Evolutionary conservation across 75 land plant genomes (phyloP).

Genomic region (Isoetes taiwanensis): DNA sequence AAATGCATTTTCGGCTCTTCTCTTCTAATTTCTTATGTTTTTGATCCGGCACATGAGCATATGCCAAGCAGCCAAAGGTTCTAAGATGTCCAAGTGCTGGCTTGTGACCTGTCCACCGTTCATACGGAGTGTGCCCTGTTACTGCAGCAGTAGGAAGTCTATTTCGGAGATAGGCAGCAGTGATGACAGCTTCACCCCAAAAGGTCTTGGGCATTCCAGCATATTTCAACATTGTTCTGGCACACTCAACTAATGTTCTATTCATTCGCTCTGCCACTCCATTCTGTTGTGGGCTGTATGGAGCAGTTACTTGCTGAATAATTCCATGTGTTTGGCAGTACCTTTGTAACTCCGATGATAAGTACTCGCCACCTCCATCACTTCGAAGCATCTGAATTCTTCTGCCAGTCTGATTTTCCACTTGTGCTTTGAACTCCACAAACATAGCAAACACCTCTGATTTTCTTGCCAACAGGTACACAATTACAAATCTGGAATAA

Average conservation of each 20-base stretch:
- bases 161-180: too few species aligned
- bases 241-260: too few species aligned
- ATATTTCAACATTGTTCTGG: too few species aligned
- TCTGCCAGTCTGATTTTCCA: slow-evolving; percentile 11
- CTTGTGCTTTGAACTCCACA: slow-evolving; percentile 1
- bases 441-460: slow-evolving; percentile 13
- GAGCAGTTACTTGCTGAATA: too few species aligned
- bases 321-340: too few species aligned
- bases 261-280: too few species aligned
- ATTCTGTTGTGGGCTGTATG: too few species aligned
- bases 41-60: background rate
- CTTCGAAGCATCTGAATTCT: slow-evolving; percentile 10
- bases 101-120: background rate
- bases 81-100: background rate
- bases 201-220: too few species aligned
- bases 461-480: slow-evolving; percentile 17
- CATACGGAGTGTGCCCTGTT: background rate
- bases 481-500: slow-evolving; percentile 4
- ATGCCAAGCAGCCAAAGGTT: slow-evolving; percentile 1
- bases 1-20: background rate
- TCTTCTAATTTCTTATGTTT: slow-evolving; percentile 1
- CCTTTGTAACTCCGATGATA: too few species aligned
- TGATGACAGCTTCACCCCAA: too few species aligned
- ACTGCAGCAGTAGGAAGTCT: too few species aligned
- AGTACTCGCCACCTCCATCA: slow-evolving; percentile 25